phyloP scores from a whole-genome alignment of 2,329 filamentous ascomycete genomes.

The Monosporascus sp. region DNA sequence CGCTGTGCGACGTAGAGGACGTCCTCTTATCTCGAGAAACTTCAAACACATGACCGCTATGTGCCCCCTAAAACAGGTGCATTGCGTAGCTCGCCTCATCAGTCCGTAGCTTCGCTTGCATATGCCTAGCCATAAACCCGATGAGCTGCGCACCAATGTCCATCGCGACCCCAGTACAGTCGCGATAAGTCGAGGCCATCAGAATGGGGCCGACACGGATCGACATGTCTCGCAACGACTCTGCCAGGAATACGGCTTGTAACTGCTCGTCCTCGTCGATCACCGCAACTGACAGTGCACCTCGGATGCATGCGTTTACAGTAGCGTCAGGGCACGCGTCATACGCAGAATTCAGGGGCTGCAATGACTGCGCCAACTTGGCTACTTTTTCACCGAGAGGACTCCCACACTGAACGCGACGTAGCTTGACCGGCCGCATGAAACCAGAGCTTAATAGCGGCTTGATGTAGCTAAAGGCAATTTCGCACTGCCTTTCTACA shows the following conservation, averaged over 20 bases:
- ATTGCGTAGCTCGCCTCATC: background rate
- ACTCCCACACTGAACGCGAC: background rate
- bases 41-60: too few relatives aligned
- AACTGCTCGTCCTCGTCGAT: background rate
- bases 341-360: background rate
- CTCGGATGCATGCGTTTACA: background rate
- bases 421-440: background rate
- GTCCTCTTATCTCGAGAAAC: too few relatives aligned
- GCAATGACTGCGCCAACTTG: background rate
- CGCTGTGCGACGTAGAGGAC: too few relatives aligned
- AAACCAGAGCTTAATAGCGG: background rate
- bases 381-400: background rate
- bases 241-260: background rate
- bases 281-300: background rate
- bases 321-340: background rate
- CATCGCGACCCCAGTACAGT: background rate
- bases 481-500: background rate
- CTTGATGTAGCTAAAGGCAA: constrained; percentile 1
- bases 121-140: background rate
- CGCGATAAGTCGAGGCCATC: background rate
- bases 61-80: background rate
- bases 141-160: background rate
- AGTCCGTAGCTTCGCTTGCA: background rate
- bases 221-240: constrained; percentile 1
- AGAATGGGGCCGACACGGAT: background rate